These are phyloP conservation scores for Candida sp. DNA, from an alignment of 1,139 yeast genomes.

Conservation along the genomic window DNA sequence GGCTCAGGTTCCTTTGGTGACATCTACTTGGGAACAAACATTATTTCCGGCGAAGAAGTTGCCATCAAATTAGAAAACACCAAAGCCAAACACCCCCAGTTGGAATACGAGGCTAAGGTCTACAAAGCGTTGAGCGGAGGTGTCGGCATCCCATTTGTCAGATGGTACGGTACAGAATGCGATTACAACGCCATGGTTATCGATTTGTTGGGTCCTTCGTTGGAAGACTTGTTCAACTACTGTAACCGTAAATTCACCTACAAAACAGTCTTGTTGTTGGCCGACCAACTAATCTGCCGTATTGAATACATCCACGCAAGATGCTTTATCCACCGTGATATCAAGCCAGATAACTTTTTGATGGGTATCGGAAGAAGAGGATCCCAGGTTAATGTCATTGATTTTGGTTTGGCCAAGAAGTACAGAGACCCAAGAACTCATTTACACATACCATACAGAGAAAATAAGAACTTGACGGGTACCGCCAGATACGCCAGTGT, in stretches of 20 bases:
- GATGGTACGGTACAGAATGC: conserved; percentile 98
- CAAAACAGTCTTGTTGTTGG: conserved; percentile 90
- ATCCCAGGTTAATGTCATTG: conserved; percentile 93
- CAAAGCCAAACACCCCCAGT: conserved; percentile 94
- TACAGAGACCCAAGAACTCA: conserved; percentile 96
- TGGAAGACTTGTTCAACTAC: conserved; percentile 95
- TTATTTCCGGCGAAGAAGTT: conserved; percentile 96
- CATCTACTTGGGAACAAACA: conserved; percentile 90
- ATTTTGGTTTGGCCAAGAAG: conserved; percentile 96
- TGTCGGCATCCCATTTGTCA: conserved; percentile 94
- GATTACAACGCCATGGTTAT: conserved; percentile 98
- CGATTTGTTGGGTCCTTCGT: conserved; percentile 92
- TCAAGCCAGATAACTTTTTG: conserved; percentile 95
- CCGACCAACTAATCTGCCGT: conserved; percentile 94
- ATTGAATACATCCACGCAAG: conserved; percentile 96
- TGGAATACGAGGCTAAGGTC: conserved; percentile 96
- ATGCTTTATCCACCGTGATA: conserved; percentile 89
- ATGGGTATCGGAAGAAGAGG: conserved; percentile 98
- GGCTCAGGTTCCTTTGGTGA: conserved; percentile 99
- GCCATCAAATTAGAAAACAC: conserved; percentile 94
- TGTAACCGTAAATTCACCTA: conserved; percentile 93
- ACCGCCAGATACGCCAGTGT: conserved; percentile 97
- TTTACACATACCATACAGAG: conserved; percentile 95
- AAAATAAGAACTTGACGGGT: conserved; percentile 95
- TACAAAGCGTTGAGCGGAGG: conserved; percentile 96